These are phyloP conservation scores for Acorus calamus DNA, from an alignment of 106 monocot species.

Conservation along the genomic window DNA sequence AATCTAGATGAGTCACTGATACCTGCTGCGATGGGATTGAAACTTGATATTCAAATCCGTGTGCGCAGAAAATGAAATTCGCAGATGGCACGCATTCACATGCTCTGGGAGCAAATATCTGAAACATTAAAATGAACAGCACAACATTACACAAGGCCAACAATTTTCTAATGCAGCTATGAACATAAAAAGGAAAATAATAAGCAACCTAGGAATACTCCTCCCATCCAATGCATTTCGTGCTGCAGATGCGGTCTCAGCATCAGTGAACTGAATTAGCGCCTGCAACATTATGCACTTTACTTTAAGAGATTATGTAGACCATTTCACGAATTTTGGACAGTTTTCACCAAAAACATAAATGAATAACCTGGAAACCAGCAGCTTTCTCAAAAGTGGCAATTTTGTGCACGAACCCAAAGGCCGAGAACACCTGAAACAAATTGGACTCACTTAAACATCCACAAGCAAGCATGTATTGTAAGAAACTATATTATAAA, in stretches of 20 bases:
- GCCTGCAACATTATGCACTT: constrained; percentile 25
- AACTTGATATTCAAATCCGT: constrained; percentile 98
- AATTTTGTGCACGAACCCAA: constrained; percentile 77
- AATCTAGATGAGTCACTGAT: background rate
- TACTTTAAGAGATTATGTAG: no score
- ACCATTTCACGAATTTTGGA: no score
- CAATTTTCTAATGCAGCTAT: background rate
- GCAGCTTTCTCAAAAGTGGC: constrained; percentile 59
- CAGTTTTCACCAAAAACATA: no score
- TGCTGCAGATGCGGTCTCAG: constrained; percentile 53
- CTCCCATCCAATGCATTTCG: constrained; percentile 81
- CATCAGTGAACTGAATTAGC: constrained; percentile 74
- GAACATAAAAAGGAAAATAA: background rate
- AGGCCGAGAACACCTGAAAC: constrained; percentile 65
- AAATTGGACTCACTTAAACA: background rate
- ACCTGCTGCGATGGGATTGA: constrained; percentile 99
- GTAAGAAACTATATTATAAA: background rate
- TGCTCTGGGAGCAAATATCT: constrained; percentile 96
- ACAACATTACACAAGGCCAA: background rate
- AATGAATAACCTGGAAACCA: no score
- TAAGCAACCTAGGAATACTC: constrained; percentile 73
- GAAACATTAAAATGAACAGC: constrained; percentile 5
- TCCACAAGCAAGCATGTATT: no score
- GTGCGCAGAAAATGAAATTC: constrained; percentile 91
- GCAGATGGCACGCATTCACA: constrained; percentile 67